phyloP scores from a whole-genome alignment of 2,329 filamentous ascomycete species.

The Exserohilum turcica region DNA sequence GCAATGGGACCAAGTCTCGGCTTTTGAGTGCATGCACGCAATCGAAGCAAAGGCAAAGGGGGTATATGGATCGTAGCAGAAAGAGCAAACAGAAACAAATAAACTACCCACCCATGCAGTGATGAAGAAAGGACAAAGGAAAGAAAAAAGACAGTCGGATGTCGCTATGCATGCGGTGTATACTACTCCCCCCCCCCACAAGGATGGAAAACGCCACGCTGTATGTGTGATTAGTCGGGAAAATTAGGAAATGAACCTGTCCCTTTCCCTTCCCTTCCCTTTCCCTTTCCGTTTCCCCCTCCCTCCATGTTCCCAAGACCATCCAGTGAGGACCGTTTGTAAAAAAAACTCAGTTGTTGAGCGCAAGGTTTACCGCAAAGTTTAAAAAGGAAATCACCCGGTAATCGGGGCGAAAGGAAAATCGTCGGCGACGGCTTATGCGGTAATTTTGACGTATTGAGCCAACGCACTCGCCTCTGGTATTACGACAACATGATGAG shows the following conservation, averaged over 20 bases:
- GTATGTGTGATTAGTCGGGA: too few species aligned
- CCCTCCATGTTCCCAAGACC: too few species aligned
- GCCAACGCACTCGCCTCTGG: slow-evolving; percentile 31
- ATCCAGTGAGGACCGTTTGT: too few species aligned
- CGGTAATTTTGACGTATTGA: slow-evolving; percentile 20
- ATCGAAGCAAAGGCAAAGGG: not conserved
- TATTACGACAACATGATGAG: slow-evolving; percentile 20
- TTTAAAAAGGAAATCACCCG: too few species aligned
- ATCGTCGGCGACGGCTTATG: not conserved
- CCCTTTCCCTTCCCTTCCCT: too few species aligned
- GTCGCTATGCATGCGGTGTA: slow-evolving; percentile 1
- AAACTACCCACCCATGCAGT: too few species aligned
- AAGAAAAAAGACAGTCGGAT: too few species aligned
- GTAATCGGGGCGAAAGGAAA: not conserved
- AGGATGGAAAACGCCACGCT: not conserved
- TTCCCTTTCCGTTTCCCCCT: too few species aligned
- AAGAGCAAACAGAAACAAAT: not conserved
- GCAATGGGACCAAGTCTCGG: slow-evolving; percentile 36
- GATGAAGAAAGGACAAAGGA: too few species aligned
- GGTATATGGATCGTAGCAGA: not conserved
- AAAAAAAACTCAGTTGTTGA: too few species aligned
- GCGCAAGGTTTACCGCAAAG: too few species aligned
- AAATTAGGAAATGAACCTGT: too few species aligned
- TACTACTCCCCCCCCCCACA: slow-evolving; percentile 3
- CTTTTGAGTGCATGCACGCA: slow-evolving; percentile 43